Percentiles rank a stretch among this genome's conserved stretches.
phyloP scores from a whole-genome alignment of 495 filamentous ascomycete genomes.

The Evansstolkia leycettana region DNA sequence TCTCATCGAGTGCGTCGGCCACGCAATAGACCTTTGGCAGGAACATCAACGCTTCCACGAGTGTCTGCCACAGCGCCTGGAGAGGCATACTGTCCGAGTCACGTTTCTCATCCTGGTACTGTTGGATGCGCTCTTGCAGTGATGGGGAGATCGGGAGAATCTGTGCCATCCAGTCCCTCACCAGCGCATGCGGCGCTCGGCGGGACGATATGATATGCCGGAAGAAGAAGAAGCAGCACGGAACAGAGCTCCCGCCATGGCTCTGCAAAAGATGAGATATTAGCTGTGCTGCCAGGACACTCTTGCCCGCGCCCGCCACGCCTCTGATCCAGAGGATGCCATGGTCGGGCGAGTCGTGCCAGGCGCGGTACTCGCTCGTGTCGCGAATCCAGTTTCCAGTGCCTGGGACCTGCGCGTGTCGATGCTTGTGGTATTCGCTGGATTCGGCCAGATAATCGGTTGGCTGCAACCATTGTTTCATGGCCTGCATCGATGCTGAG shows the following conservation, averaged over 20 bases:
- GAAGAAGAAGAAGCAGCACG: no score
- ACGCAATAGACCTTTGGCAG: slow-evolving; percentile 31
- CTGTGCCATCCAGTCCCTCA: background rate
- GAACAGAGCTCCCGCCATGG: no score
- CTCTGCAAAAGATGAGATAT: no score
- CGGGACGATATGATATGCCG: background rate
- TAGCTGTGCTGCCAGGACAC: slow-evolving; percentile 1
- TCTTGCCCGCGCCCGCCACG: slow-evolving; percentile 3
- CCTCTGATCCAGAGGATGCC: slow-evolving; percentile 33
- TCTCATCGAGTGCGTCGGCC: slow-evolving; percentile 37
- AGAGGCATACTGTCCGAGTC: background rate
- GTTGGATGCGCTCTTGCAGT: background rate
- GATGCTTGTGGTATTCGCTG: slow-evolving; percentile 16
- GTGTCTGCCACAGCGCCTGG: slow-evolving; percentile 11
- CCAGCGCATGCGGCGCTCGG: background rate
- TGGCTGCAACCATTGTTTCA: slow-evolving; percentile 9
- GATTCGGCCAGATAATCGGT: slow-evolving; percentile 6
- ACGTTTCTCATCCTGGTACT: background rate
- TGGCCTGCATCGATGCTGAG: no score
- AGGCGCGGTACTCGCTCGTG: slow-evolving; percentile 18
- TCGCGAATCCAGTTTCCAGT: slow-evolving; percentile 29
- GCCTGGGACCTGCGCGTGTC: slow-evolving; percentile 20
- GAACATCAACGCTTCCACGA: slow-evolving; percentile 11
- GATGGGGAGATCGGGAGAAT: background rate
- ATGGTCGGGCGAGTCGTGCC: slow-evolving; percentile 17